These are phyloP conservation scores for Nothophytophthora sp. DNA, from an alignment of 352 stramenopile species.

Conservation along the genomic window DNA sequence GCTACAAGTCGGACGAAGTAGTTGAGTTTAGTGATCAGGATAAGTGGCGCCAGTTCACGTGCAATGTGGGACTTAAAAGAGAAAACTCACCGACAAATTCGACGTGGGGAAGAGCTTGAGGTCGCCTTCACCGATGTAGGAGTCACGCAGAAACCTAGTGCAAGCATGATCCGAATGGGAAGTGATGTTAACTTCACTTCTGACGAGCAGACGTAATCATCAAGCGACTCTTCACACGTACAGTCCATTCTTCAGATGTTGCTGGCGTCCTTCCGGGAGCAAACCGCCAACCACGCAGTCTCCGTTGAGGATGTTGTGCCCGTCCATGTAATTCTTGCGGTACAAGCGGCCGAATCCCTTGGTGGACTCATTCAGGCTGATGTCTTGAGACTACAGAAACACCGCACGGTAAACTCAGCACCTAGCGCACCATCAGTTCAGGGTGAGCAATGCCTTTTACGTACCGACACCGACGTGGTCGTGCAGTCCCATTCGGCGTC, in stretches of 20 bases:
- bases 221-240: too few species aligned
- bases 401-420: not conserved
- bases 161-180: too few species aligned
- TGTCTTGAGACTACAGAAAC: conserved; percentile 64
- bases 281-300: conserved; percentile 75
- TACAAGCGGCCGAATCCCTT: conserved; percentile 77
- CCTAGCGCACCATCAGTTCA: not conserved
- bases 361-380: conserved; percentile 40
- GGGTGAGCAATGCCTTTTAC: conserved; percentile 2
- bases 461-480: conserved; percentile 71
- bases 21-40: not conserved
- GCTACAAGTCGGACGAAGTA: conserved; percentile 15
- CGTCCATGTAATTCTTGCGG: conserved; percentile 74
- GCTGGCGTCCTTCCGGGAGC: conserved; percentile 71
- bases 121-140: conserved; percentile 71
- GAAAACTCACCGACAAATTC: conserved; percentile 58
- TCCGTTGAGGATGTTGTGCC: conserved; percentile 77
- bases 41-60: not conserved
- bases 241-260: conserved; percentile 78
- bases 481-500: conserved; percentile 74
- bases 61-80: not conserved
- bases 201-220: too few species aligned
- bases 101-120: conserved; percentile 71
- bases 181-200: too few species aligned
- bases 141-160: conserved; percentile 56